phyloP scores from a whole-genome alignment of 163 green algal genomes.

The Scenedesmus sp. region DNA sequence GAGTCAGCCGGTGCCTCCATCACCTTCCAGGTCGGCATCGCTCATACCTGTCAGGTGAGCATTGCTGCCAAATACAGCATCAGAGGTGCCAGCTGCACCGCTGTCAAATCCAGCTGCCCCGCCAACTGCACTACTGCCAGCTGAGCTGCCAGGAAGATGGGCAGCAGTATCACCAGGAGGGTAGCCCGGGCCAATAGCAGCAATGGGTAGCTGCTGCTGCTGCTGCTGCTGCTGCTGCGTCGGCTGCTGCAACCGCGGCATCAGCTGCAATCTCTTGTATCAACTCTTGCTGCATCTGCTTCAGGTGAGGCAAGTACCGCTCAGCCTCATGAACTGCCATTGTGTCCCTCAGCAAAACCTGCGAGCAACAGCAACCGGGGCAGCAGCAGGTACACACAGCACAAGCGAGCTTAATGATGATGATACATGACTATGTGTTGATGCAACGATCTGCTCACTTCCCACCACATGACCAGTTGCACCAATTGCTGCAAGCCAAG shows the following conservation, averaged over 20 bases:
- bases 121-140: neutral
- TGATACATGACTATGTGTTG: neutral
- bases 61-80: neutral
- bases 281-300: neutral
- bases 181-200: neutral
- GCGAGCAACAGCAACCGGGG: too few relatives aligned
- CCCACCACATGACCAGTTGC: too few relatives aligned
- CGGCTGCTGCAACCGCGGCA: neutral
- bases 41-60: neutral
- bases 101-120: neutral
- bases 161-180: neutral
- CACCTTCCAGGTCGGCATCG: neutral
- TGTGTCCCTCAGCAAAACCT: neutral
- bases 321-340: neutral
- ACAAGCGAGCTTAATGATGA: neutral
- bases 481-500: too few relatives aligned
- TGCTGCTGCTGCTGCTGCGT: neutral
- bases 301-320: neutral
- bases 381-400: neutral
- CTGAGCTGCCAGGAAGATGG: neutral
- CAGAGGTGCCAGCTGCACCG: neutral
- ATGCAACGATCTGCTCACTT: too few relatives aligned
- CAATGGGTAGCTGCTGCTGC: neutral
- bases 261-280: neutral
- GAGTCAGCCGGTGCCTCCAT: neutral